phyloP scores from a whole-genome alignment of 2,329 filamentous ascomycete genomes.

The Penicillium sp. region DNA sequence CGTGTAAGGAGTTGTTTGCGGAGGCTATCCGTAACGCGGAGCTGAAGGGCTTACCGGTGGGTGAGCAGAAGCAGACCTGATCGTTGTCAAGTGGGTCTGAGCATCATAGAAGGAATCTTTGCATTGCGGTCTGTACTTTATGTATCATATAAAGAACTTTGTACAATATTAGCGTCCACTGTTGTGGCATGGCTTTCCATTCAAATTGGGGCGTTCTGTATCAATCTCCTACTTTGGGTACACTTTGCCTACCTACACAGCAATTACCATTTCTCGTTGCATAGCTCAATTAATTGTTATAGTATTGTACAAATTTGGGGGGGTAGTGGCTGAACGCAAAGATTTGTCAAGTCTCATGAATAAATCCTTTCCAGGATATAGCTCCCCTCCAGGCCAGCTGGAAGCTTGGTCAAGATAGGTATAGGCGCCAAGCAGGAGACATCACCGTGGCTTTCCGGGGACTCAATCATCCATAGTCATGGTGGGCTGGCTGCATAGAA shows the following conservation, averaged over 20 bases:
- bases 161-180: not conserved
- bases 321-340: not conserved
- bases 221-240: not conserved
- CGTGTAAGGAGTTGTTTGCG: slow-evolving; percentile 75
- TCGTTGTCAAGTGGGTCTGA: not conserved
- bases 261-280: not conserved
- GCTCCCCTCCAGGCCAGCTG: not conserved
- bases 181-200: not conserved
- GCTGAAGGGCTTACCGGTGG: slow-evolving; percentile 15
- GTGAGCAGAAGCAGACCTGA: slow-evolving; percentile 1
- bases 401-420: not conserved
- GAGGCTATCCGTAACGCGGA: slow-evolving; percentile 33
- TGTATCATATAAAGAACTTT: slow-evolving; percentile 1
- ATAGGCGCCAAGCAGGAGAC: not conserved
- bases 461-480: too few relatives aligned
- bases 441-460: not conserved
- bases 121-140: not conserved
- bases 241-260: not conserved
- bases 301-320: not conserved
- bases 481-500: too few relatives aligned
- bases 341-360: not conserved
- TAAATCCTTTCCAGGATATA: not conserved
- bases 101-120: not conserved
- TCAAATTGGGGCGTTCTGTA: too few relatives aligned
- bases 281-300: not conserved